Evolutionary conservation across 1,284 basidiomycete genomes (phyloP).

Genomic region (Ceratobasidium sp.): DNA sequence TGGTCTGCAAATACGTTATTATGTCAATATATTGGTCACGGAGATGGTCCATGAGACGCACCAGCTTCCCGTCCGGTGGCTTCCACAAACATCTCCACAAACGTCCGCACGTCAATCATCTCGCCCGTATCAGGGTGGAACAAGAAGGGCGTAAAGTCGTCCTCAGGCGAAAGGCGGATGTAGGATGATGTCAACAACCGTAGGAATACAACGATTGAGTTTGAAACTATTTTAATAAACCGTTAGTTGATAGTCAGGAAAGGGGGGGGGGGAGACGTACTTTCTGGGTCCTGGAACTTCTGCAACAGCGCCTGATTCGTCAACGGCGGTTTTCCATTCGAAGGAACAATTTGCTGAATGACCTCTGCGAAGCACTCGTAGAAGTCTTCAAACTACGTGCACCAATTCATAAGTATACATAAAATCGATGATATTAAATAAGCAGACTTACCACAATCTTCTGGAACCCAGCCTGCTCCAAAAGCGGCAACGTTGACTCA

Average conservation of each 20-base stretch:
- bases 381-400: slow-evolving; percentile 57
- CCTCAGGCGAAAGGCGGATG: slow-evolving; percentile 69
- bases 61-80: slow-evolving; percentile 85
- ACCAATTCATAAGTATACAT: neutral
- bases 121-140: slow-evolving; percentile 76
- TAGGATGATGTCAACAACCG: slow-evolving; percentile 84
- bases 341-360: slow-evolving; percentile 58
- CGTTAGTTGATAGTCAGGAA: neutral
- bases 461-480: slow-evolving; percentile 74
- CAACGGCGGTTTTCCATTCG: slow-evolving; percentile 55
- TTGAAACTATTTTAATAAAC: slow-evolving; percentile 63
- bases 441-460: slow-evolving; percentile 62
- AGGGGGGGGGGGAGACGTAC: slow-evolving; percentile 54
- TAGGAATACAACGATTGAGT: slow-evolving; percentile 78
- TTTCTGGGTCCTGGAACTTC: slow-evolving; percentile 66
- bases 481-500: slow-evolving; percentile 62
- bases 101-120: slow-evolving; percentile 67
- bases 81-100: slow-evolving; percentile 82
- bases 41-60: slow-evolving; percentile 51
- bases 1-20: slow-evolving; percentile 80
- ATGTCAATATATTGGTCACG: neutral
- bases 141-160: slow-evolving; percentile 76
- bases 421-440: slow-evolving; percentile 49
- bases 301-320: slow-evolving; percentile 59
- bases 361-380: slow-evolving; percentile 62